These are phyloP conservation scores for Ophiostoma sp. DNA, from an alignment of 2,329 filamentous ascomycete species.

Conservation along the genomic window DNA sequence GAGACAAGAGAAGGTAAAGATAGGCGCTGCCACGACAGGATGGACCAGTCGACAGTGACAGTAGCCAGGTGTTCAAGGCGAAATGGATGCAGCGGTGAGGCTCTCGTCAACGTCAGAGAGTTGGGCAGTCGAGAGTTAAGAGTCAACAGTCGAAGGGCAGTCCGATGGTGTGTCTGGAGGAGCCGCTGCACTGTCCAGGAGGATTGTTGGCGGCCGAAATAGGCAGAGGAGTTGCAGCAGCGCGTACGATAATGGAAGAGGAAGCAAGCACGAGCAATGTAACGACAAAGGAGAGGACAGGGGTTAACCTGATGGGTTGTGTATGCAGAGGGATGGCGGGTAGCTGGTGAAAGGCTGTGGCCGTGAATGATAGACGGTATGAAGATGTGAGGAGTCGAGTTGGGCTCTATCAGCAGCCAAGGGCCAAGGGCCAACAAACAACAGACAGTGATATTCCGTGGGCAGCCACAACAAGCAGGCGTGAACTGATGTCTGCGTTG, in stretches of 20 bases:
- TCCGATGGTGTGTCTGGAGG: background rate
- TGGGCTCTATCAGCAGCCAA: too few species aligned
- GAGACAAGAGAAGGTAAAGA: too few species aligned
- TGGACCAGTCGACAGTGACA: too few species aligned
- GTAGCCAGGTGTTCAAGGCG: too few species aligned
- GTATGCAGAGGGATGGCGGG: background rate
- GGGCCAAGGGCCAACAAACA: too few species aligned
- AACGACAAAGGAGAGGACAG: background rate
- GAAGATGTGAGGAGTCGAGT: background rate
- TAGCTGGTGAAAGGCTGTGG: background rate
- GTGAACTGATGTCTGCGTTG: too few species aligned
- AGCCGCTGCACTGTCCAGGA: background rate
- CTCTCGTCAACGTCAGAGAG: too few species aligned
- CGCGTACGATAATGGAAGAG: background rate
- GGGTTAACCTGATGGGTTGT: background rate
- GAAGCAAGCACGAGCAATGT: background rate
- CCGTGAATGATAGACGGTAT: background rate
- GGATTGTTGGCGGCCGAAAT: background rate
- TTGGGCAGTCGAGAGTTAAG: too few species aligned
- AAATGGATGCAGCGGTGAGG: too few species aligned
- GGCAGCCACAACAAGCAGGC: background rate
- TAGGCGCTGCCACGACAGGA: too few species aligned
- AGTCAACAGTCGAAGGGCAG: background rate
- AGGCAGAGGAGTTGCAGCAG: background rate
- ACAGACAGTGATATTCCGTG: background rate